Evolutionary conservation across 2,329 filamentous ascomycete species (phyloP).

Genomic region (Macroventuria anomochaeta): DNA sequence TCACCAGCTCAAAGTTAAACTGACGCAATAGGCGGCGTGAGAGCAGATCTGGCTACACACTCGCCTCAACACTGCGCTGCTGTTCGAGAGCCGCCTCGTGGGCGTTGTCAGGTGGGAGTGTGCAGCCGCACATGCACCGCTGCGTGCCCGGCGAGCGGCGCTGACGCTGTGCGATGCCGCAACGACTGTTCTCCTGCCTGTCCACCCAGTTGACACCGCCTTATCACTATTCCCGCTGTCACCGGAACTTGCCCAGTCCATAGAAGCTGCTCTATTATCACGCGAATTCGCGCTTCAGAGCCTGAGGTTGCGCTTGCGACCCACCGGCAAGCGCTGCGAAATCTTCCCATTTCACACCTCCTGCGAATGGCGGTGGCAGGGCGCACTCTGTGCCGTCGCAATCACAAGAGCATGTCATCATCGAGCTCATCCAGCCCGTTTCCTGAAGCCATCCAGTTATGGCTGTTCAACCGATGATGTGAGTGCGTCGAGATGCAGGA

Average conservation of each 20-base stretch:
- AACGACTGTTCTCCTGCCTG: constrained; percentile 9
- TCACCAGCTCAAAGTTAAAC: constrained; percentile 16
- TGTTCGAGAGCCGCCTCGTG: constrained; percentile 8
- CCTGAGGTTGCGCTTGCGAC: constrained; percentile 6
- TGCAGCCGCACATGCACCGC: constrained; percentile 2
- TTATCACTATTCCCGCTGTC: constrained; percentile 12
- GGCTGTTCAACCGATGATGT: constrained; percentile 31
- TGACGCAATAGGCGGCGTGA: constrained; percentile 17
- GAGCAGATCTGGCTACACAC: constrained; percentile 3
- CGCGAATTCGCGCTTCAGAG: constrained; percentile 15
- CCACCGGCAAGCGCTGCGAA: constrained; percentile 14
- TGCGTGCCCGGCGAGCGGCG: constrained; percentile 1
- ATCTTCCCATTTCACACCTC: constrained; percentile 4
- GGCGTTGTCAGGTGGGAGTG: not conserved
- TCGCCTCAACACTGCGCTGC: constrained; percentile 17
- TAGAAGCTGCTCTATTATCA: constrained; percentile 22
- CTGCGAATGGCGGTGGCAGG: constrained; percentile 16
- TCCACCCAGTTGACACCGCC: constrained; percentile 2
- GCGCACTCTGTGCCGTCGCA: constrained; percentile 4
- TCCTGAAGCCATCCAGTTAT: constrained; percentile 29
- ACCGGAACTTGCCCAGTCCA: constrained; percentile 15
- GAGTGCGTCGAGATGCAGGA: constrained; percentile 44
- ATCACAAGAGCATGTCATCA: constrained; percentile 24
- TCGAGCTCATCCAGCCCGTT: constrained; percentile 25
- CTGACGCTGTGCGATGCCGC: constrained; percentile 9